Evolutionary conservation across 129 eudicot species (phyloP).

Genomic region (Flaveria trinervia): DNA sequence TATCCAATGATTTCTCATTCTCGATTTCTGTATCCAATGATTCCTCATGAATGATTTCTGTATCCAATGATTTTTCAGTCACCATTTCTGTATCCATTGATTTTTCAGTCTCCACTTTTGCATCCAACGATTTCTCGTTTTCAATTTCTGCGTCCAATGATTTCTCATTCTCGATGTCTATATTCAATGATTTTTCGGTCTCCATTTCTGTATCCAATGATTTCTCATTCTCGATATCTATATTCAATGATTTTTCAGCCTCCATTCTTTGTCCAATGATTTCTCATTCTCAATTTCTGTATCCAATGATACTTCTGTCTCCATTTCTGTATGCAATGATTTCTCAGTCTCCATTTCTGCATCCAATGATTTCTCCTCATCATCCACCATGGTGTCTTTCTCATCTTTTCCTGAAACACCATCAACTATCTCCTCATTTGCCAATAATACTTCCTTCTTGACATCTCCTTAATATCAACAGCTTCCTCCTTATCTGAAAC

Average conservation of each 20-base stretch:
- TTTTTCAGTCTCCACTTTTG: not conserved
- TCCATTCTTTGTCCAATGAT: not conserved
- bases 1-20: slow-evolving; percentile 15
- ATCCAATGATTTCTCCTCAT: slow-evolving; percentile 28
- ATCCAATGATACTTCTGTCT: not conserved
- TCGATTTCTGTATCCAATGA: not conserved
- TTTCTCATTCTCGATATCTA: slow-evolving; percentile 12
- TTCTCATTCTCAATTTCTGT: slow-evolving; percentile 11
- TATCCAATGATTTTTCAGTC: slow-evolving; percentile 7
- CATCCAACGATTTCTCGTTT: slow-evolving; percentile 12
- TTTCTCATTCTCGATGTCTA: too few relatives aligned
- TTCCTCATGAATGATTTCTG: not conserved
- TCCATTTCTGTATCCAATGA: slow-evolving; percentile 9
- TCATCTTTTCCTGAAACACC: slow-evolving; percentile 17
- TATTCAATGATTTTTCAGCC: not conserved
- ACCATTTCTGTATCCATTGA: too few relatives aligned
- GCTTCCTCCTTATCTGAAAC: slow-evolving; percentile 25
- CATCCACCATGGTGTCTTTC: slow-evolving; percentile 25
- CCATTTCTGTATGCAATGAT: not conserved
- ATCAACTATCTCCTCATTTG: slow-evolving; percentile 29
- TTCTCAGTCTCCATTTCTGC: slow-evolving; percentile 14
- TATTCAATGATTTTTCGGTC: not conserved
- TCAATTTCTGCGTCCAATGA: not conserved
- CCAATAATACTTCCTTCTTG: slow-evolving; percentile 18
- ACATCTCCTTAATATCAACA: not conserved